These are phyloP conservation scores for Neurospora sp. DNA, from an alignment of 495 filamentous ascomycete genomes.

Conservation along the genomic window DNA sequence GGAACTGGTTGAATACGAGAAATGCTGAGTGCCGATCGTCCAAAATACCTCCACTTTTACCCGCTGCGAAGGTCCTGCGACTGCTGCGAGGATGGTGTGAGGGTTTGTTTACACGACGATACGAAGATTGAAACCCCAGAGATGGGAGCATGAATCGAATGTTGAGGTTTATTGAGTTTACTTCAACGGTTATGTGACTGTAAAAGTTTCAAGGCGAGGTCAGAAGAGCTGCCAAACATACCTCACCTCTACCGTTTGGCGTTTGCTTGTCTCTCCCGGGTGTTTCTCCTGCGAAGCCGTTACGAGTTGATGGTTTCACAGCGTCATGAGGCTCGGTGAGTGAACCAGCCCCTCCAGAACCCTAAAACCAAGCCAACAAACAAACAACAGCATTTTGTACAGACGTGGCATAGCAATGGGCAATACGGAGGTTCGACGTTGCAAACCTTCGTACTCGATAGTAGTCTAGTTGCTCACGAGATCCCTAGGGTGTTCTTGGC, in stretches of 20 bases:
- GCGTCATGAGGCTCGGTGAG: neutral
- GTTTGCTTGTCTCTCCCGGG: neutral
- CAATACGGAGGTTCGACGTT: neutral
- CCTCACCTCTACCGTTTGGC: neutral
- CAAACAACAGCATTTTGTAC: neutral
- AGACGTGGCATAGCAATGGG: neutral
- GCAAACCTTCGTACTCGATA: neutral
- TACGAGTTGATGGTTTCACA: neutral
- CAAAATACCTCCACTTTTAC: neutral
- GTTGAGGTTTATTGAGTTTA: neutral
- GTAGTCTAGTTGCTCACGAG: neutral
- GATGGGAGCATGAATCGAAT: neutral
- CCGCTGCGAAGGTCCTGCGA: neutral
- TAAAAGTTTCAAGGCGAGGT: neutral
- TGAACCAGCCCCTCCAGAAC: neutral
- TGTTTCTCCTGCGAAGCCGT: neutral
- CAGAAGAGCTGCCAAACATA: neutral
- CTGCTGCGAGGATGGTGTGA: neutral
- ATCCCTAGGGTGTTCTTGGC: neutral
- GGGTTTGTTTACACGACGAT: neutral
- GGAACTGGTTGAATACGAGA: slow-evolving; percentile 4
- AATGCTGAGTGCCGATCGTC: slow-evolving; percentile 2
- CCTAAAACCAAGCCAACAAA: neutral
- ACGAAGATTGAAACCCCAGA: neutral
- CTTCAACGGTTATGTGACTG: neutral